Conservation (phyloP, 192 early-diverging fungal genomes). For the Pecoramyces ruminantium region DNA sequence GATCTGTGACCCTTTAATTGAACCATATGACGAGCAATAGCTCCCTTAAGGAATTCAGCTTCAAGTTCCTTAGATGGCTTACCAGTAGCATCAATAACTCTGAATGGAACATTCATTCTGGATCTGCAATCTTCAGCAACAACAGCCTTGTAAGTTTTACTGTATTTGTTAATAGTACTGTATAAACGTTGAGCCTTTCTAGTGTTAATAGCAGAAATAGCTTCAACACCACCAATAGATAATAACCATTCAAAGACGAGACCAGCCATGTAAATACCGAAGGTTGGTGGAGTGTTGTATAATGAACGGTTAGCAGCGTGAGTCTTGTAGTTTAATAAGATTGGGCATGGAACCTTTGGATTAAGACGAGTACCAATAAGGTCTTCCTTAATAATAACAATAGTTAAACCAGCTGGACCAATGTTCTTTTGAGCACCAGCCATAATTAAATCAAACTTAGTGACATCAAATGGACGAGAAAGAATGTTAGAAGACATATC, state of each 20-base stretch:
- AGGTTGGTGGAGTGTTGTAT: slow-evolving; percentile 95
- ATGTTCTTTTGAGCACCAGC: slow-evolving; percentile 97
- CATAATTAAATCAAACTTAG: slow-evolving; percentile 71
- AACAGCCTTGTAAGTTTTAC: slow-evolving; percentile 8
- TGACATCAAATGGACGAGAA: slow-evolving; percentile 59
- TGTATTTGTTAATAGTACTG: slow-evolving; percentile 28
- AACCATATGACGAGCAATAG: slow-evolving; percentile 57
- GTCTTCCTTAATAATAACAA: slow-evolving; percentile 84
- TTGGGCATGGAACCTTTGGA: slow-evolving; percentile 27
- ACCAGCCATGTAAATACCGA: slow-evolving; percentile 73
- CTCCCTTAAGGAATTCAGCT: slow-evolving; percentile 58
- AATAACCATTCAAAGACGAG: slow-evolving; percentile 76
- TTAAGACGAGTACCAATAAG: slow-evolving; percentile 40
- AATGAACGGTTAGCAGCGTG: slow-evolving; percentile 65
- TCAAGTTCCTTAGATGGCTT: slow-evolving; percentile 38
- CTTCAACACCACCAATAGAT: slow-evolving; percentile 45
- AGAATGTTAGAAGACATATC: slow-evolving; percentile 69
- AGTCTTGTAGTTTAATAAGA: slow-evolving; percentile 75
- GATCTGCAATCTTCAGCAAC: slow-evolving; percentile 32
- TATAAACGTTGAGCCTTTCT: slow-evolving; percentile 57
- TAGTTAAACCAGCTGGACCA: slow-evolving; percentile 73
- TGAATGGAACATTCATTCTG: slow-evolving; percentile 86
- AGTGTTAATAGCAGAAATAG: slow-evolving; percentile 47
- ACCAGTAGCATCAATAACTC: slow-evolving; percentile 28
- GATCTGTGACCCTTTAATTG: slow-evolving; percentile 92